Evolutionary conservation across 139 green algal genomes (phyloP).

Genomic region (Coccomyxa sp.): DNA sequence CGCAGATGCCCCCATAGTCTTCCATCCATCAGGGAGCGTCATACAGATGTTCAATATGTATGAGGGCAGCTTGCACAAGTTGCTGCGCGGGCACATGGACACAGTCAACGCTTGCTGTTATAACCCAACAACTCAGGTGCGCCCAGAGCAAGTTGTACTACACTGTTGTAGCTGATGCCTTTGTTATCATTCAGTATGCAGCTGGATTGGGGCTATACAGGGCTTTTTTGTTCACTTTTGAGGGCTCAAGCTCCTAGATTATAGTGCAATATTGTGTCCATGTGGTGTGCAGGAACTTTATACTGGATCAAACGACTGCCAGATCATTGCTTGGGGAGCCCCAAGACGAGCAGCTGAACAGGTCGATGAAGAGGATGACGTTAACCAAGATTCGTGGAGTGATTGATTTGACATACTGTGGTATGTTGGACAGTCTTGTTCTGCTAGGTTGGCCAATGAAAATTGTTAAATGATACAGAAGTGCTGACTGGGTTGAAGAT

Average conservation of each 20-base stretch:
- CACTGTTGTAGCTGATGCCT: no score
- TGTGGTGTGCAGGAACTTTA: slow-evolving; percentile 61
- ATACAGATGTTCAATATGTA: slow-evolving; percentile 57
- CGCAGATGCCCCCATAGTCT: slow-evolving; percentile 56
- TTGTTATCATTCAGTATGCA: slow-evolving; percentile 13
- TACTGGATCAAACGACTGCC: slow-evolving; percentile 55
- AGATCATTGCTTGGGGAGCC: slow-evolving; percentile 64
- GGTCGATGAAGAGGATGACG: not conserved
- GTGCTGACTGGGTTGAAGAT: no score
- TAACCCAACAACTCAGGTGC: slow-evolving; percentile 3
- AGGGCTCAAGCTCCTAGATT: not conserved
- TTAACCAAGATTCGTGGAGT: slow-evolving; percentile 52
- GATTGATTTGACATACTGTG: slow-evolving; percentile 14
- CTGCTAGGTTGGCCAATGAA: no score
- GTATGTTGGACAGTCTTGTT: no score
- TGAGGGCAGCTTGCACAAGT: slow-evolving; percentile 32
- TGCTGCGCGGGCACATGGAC: slow-evolving; percentile 53
- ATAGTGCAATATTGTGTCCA: no score
- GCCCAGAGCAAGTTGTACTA: no score
- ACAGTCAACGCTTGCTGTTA: slow-evolving; percentile 44
- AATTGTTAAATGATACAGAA: no score
- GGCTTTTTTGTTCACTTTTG: not conserved
- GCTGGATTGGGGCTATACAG: slow-evolving; percentile 1
- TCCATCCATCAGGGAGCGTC: slow-evolving; percentile 63
- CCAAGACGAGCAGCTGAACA: slow-evolving; percentile 3